These are phyloP conservation scores for Phytophthora sojae DNA, from an alignment of 352 stramenopile genomes.

Conservation along the genomic window DNA sequence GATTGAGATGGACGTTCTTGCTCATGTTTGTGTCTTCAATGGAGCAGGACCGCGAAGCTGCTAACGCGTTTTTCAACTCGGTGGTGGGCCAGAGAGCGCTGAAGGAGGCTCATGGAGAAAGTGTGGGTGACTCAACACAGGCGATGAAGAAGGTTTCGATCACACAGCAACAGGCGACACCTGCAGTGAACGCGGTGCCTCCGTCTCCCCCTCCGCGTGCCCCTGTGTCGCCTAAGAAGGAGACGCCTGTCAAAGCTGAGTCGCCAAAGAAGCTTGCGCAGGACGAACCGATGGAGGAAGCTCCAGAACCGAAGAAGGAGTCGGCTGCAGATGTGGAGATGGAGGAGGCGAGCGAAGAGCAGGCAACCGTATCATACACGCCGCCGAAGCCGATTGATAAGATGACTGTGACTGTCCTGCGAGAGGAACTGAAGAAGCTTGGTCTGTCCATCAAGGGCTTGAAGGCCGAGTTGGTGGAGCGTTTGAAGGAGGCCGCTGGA, in stretches of 20 bases:
- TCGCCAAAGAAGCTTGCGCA: conserved; percentile 30
- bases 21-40: conserved; percentile 7
- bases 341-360: conserved; percentile 45
- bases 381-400: conserved; percentile 79
- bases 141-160: conserved; percentile 55
- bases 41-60: conserved; percentile 77
- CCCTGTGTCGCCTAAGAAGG: conserved; percentile 21
- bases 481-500: conserved; percentile 76
- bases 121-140: conserved; percentile 46
- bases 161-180: conserved; percentile 28
- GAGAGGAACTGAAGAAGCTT: conserved; percentile 79
- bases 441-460: conserved; percentile 82
- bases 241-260: conserved; percentile 6
- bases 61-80: conserved; percentile 79
- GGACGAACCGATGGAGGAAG: conserved; percentile 32
- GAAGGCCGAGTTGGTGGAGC: conserved; percentile 84
- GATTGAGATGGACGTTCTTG: neutral
- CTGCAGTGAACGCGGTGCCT: conserved; percentile 27
- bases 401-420: conserved; percentile 77
- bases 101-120: conserved; percentile 60
- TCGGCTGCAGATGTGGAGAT: conserved; percentile 60
- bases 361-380: conserved; percentile 53
- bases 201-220: conserved; percentile 42
- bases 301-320: conserved; percentile 28
- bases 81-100: conserved; percentile 71